Percentiles rank a stretch among this genome's conserved stretches.
These are phyloP conservation scores for Botrytis sinoallii DNA, from an alignment of 2,329 filamentous ascomycete genomes.

Conservation along the genomic window DNA sequence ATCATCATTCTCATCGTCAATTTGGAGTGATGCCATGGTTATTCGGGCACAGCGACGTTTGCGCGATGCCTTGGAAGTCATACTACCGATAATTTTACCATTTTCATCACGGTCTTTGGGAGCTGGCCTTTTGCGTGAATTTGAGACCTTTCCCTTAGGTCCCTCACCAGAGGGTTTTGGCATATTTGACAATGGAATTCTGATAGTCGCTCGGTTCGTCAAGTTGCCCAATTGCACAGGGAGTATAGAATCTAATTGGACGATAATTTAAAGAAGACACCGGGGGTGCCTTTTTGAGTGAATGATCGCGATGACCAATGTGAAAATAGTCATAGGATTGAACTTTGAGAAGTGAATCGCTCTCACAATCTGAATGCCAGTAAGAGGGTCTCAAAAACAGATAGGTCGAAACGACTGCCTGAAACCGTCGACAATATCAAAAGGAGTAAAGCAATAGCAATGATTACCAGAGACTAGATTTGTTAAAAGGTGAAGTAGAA, in stretches of 20 bases:
- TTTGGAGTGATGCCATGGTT: constrained; percentile 14
- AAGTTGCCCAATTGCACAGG: not conserved
- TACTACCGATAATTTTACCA: not conserved
- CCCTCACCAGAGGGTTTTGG: not conserved
- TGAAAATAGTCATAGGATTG: not conserved
- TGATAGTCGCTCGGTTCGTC: not conserved
- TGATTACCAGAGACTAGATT: not conserved
- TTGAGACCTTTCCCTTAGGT: not conserved
- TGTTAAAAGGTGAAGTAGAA: not conserved
- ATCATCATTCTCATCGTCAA: constrained; percentile 20
- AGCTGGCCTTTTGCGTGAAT: not conserved
- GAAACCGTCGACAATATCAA: not conserved
- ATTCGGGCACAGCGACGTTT: constrained; percentile 4
- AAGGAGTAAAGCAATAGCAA: not conserved
- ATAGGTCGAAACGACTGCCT: not conserved
- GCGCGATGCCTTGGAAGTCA: constrained; percentile 13
- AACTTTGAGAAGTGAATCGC: not conserved
- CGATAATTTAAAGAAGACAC: not conserved
- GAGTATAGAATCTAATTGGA: too few relatives aligned
- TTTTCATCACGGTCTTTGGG: not conserved
- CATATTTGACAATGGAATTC: not conserved
- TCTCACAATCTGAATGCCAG: not conserved
- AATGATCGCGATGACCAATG: not conserved
- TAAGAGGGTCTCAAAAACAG: not conserved
- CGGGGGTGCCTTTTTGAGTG: not conserved